These are phyloP conservation scores for Myxozyma neglecta DNA, from an alignment of 805 yeast genomes.

Conservation along the genomic window DNA sequence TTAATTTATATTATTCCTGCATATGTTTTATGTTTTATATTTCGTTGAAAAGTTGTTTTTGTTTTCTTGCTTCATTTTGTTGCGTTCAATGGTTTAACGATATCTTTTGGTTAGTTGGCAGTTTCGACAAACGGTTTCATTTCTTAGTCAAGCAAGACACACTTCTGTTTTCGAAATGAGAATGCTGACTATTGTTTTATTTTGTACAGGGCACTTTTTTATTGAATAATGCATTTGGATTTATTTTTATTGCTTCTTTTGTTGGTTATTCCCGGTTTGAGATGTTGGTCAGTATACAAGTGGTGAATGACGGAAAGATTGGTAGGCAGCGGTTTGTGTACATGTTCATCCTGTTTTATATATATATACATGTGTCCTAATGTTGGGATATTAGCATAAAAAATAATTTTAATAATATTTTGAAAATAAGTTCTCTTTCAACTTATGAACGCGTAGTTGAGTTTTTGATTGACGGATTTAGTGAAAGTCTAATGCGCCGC, in stretches of 20 bases:
- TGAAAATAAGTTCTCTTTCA: neutral
- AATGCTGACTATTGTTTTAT: neutral
- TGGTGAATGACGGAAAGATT: neutral
- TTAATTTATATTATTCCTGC: neutral
- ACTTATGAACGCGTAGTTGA: too few species aligned
- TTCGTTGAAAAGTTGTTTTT: neutral
- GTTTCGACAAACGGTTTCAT: neutral
- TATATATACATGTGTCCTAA: constrained; percentile 1
- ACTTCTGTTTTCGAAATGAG: neutral
- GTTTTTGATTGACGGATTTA: too few species aligned
- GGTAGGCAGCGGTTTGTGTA: neutral
- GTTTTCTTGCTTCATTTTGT: neutral
- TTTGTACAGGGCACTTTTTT: neutral
- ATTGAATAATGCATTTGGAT: neutral
- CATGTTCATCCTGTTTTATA: neutral
- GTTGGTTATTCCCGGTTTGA: neutral
- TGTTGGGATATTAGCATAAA: neutral
- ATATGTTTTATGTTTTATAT: neutral
- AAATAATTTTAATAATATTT: neutral
- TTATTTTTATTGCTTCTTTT: neutral
- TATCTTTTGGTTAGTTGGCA: constrained; percentile 4
- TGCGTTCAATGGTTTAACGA: neutral
- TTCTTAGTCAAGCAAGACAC: neutral
- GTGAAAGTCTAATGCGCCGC: too few species aligned
- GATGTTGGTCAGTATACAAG: neutral